Conservation (phyloP, 257 asterid genomes). For the Nicotiana sylvestris region DNA sequence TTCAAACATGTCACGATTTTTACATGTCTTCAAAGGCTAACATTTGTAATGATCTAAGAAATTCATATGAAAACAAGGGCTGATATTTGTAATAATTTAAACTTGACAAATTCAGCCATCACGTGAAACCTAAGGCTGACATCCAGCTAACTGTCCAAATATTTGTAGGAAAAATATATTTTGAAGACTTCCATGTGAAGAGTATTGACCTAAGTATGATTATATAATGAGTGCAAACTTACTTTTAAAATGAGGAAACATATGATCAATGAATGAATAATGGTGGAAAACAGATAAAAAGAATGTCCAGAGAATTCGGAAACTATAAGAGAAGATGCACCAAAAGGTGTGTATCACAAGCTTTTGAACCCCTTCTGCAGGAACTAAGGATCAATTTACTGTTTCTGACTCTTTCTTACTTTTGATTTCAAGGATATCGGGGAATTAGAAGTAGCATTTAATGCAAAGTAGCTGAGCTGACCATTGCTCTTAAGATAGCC, state of each 20-base stretch:
- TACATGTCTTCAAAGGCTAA: neutral
- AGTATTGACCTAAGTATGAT: neutral
- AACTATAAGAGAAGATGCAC: neutral
- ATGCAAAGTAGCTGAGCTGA: neutral
- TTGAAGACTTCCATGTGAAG: neutral
- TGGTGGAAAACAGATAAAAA: neutral
- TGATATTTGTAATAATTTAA: neutral
- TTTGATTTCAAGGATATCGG: neutral
- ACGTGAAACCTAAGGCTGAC: neutral
- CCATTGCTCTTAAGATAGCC: neutral
- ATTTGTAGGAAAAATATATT: neutral
- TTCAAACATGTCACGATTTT: neutral
- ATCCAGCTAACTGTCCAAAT: neutral
- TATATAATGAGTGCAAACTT: neutral
- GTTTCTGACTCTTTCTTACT: neutral
- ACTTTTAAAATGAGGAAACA: neutral
- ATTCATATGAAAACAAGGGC: constrained; percentile 3
- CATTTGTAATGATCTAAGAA: neutral
- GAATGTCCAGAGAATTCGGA: neutral
- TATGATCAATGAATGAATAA: neutral
- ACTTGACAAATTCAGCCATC: neutral
- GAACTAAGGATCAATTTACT: neutral
- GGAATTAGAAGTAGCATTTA: neutral
- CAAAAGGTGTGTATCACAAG: neutral
- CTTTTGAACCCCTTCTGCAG: neutral